Conservation (phyloP, 257 asterid species). For the Ocimum tenuiflorum region DNA sequence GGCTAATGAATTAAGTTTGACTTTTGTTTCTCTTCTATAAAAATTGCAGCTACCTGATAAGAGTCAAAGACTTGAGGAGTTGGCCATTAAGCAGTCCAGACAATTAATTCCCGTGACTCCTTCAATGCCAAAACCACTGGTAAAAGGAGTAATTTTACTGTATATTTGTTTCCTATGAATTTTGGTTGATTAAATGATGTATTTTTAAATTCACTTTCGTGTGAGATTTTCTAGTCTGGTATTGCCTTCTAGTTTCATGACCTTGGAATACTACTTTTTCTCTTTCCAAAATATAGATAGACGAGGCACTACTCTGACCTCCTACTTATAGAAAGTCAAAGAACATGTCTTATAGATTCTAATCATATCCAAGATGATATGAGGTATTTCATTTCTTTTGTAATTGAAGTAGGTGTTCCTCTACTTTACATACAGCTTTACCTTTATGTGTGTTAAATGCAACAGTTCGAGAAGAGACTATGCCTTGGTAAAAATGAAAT, state of each 20-base stretch:
- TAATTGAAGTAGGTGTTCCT: neutral
- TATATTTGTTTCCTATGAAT: neutral
- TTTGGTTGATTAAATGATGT: neutral
- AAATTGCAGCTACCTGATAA: constrained; percentile 58
- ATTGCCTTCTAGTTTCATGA: constrained; percentile 4
- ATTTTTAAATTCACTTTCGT: neutral
- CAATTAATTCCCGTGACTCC: constrained; percentile 76
- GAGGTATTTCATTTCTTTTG: neutral
- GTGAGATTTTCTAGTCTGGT: neutral
- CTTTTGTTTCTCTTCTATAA: neutral
- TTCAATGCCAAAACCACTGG: constrained; percentile 59
- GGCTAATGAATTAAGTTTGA: constrained; percentile 7
- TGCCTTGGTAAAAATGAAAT: neutral
- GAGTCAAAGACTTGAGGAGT: constrained; percentile 71
- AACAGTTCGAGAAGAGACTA: neutral
- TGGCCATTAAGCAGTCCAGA: constrained; percentile 75
- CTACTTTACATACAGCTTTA: neutral
- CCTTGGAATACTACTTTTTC: neutral
- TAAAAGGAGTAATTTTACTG: constrained; percentile 19
- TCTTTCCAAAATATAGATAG: neutral
- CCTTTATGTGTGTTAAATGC: neutral
- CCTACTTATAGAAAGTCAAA: neutral
- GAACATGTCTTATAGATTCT: neutral
- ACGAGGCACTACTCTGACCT: neutral
- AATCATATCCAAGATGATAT: neutral